phyloP scores from a whole-genome alignment of 129 eudicot genomes.

The Flaveria robusta region DNA sequence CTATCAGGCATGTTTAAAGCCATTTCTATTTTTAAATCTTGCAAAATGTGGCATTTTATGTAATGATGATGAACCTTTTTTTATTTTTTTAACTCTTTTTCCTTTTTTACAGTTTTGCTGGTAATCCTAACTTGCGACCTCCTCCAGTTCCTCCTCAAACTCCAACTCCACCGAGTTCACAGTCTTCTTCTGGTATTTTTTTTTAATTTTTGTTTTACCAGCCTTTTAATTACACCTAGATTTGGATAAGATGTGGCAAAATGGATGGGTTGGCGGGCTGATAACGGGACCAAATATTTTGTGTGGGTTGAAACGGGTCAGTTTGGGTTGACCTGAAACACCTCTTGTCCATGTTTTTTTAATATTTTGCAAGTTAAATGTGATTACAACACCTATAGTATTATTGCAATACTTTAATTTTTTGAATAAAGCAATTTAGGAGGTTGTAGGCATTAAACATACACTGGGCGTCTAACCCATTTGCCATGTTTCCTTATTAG shows the following conservation, averaged over 20 bases:
- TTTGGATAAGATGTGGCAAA: not conserved
- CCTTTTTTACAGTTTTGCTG: constrained; percentile 61
- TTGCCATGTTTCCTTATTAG: not conserved
- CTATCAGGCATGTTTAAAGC: constrained; percentile 59
- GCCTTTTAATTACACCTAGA: not conserved
- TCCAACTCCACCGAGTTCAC: constrained; percentile 52
- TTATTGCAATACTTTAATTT: not conserved
- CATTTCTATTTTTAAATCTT: not conserved
- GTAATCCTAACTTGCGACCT: constrained; percentile 42
- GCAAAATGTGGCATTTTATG: not conserved
- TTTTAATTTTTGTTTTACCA: constrained; percentile 1
- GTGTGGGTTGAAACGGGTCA: not conserved
- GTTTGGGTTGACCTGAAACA: not conserved
- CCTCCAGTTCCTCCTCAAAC: constrained; percentile 76
- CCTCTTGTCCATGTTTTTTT: not conserved
- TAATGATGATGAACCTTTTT: constrained; percentile 21
- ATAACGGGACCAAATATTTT: not conserved
- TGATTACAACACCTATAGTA: not conserved
- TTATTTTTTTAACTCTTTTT: not conserved
- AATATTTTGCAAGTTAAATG: not conserved
- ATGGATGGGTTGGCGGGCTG: not conserved
- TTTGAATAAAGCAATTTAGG: not conserved
- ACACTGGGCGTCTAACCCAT: not conserved
- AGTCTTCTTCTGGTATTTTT: constrained; percentile 52
- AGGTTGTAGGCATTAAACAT: not conserved